Evolutionary conservation across 2,329 filamentous ascomycete genomes (phyloP).

Genomic region (Paradendryphiella salina): DNA sequence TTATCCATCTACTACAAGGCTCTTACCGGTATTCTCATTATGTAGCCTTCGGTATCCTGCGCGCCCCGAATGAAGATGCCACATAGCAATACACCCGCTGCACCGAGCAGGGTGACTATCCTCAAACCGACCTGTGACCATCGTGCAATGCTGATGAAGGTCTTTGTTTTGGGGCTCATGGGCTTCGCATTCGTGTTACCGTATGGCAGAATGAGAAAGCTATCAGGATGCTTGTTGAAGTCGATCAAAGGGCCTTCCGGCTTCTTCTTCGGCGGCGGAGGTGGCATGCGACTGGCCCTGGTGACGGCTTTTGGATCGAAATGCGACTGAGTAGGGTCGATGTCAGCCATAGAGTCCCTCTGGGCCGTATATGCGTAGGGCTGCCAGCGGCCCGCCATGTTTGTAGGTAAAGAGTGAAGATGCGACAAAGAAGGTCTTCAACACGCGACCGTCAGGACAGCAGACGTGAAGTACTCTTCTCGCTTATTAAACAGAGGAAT

Average conservation of each 20-base stretch:
- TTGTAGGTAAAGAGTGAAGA: slow-evolving; percentile 27
- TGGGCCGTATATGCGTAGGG: slow-evolving; percentile 71
- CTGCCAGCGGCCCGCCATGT: slow-evolving; percentile 55
- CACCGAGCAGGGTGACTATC: slow-evolving; percentile 67
- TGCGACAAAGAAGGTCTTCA: slow-evolving; percentile 33
- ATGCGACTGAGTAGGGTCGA: slow-evolving; percentile 51
- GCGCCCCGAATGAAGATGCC: slow-evolving; percentile 76
- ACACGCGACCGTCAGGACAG: slow-evolving; percentile 32
- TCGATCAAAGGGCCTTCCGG: slow-evolving; percentile 75
- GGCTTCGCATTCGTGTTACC: slow-evolving; percentile 64
- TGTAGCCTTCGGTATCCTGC: slow-evolving; percentile 68
- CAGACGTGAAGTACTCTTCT: slow-evolving; percentile 26
- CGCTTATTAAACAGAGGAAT: slow-evolving; percentile 41
- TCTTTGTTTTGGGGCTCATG: slow-evolving; percentile 72
- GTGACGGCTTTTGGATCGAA: slow-evolving; percentile 90
- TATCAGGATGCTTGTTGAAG: slow-evolving; percentile 84
- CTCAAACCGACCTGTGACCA: slow-evolving; percentile 70
- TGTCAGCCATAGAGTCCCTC: slow-evolving; percentile 56
- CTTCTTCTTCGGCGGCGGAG: slow-evolving; percentile 62
- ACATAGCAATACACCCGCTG: slow-evolving; percentile 71
- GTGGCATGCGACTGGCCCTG: slow-evolving; percentile 72
- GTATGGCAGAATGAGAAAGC: slow-evolving; percentile 67
- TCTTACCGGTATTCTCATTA: slow-evolving; percentile 75
- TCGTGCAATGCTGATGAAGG: slow-evolving; percentile 69
- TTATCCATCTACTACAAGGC: background rate